Evolutionary conservation across 179 eudicot species (phyloP), one percentile per base, ranked within the genome.

Genomic region (Drosera spatulata): DNA sequence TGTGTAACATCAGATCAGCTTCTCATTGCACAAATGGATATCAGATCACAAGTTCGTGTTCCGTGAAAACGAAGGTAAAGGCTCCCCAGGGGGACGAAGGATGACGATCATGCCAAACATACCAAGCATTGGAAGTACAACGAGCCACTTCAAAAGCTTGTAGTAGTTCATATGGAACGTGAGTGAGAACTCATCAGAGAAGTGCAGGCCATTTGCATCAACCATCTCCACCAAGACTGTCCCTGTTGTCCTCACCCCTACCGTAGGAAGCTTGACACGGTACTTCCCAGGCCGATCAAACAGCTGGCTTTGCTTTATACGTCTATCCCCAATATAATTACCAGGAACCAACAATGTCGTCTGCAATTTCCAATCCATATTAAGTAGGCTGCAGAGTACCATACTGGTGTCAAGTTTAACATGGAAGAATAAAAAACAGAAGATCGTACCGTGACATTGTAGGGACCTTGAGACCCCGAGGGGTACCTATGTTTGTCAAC

Each of bases 81-180:
- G 99, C 79, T 72, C 70, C 70, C 82, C 79, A 55, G 89, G 95
- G 6, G 99, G 99, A 5, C 86, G 84, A 57, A 93, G 81, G 67
- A 93, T 89, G 55, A 86, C 82, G 7, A 93, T 86, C 60, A 89
- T 65, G 4, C 84, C 95, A 73, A 93, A 89, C 99, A 86, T 89
- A 56, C 86, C 95, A 5, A 93, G 77, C 99, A 93, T 86, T 7
- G 99, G 99, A 55, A 93, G 99, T 43, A 86, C 80, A n/a, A 93
- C 73, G 46, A 93, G 86, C 99, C 99, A 93, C 74, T 93, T 93
- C 74, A 93, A 70, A 40, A 90, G 75, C 68, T 82, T 93, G 79
- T 93, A 90, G 79, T 89, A 93, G 60, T 93, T 75, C 84, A 84
- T 77, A 66, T 93, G 95, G 75, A 93, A 93, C 14, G 95, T 84